Conservation (phyloP, 1,139 yeast genomes). For the Candida glucosophila region DNA sequence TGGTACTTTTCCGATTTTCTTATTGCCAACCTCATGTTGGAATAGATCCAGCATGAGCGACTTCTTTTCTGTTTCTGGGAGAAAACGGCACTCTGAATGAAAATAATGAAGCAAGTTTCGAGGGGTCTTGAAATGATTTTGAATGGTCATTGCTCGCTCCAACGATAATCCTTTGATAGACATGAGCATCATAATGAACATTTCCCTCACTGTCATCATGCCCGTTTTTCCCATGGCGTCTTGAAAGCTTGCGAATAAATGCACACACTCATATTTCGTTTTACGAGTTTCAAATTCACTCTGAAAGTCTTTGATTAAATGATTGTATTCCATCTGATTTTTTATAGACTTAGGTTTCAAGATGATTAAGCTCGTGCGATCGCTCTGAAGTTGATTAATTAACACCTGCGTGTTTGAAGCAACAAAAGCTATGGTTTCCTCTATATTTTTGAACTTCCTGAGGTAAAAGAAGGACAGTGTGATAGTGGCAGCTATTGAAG, state of each 20-base stretch:
- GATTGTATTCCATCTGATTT: conserved; percentile 44
- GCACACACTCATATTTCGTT: conserved; percentile 43
- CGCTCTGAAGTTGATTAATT: conserved; percentile 20
- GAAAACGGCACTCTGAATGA: conserved; percentile 10
- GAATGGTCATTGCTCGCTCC: conserved; percentile 78
- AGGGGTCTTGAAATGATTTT: conserved; percentile 60
- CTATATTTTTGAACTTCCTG: conserved; percentile 61
- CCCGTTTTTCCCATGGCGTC: conserved; percentile 64
- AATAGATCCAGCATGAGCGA: conserved; percentile 36
- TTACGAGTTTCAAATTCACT: conserved; percentile 25
- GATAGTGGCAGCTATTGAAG: conserved; percentile 68
- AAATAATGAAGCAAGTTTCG: conserved; percentile 32
- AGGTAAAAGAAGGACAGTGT: conserved; percentile 61
- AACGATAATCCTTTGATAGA: conserved; percentile 71
- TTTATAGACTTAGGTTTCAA: conserved; percentile 42
- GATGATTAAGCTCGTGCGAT: conserved; percentile 29
- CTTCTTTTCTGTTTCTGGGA: conserved; percentile 24
- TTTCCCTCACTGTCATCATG: conserved; percentile 64
- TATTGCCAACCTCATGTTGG: conserved; percentile 47
- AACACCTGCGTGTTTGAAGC: conserved; percentile 49
- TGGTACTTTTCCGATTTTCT: conserved; percentile 49
- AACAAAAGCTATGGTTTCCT: conserved; percentile 65
- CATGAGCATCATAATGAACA: conserved; percentile 71
- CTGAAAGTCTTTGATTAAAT: conserved; percentile 32
- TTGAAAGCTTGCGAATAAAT: conserved; percentile 58